Percentiles rank a stretch among this genome's conserved stretches.
Conservation (phyloP, 768 basidiomycete genomes). For the Tricholoma matsutake region DNA sequence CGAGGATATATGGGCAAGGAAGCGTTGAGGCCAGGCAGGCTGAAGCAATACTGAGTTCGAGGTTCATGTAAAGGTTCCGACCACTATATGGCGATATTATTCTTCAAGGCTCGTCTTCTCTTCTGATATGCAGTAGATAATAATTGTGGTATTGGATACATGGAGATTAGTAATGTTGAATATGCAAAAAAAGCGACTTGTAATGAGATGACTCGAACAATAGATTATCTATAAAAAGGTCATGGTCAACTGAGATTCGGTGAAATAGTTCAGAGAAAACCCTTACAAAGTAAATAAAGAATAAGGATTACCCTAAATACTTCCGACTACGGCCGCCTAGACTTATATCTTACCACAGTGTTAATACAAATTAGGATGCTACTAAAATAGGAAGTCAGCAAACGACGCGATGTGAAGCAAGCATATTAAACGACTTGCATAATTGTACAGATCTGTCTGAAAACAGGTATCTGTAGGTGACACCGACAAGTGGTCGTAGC, state of each 20-base stretch:
- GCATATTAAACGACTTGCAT: conserved; percentile 24
- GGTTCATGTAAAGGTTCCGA: conserved; percentile 36
- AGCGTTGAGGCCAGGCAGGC: conserved; percentile 48
- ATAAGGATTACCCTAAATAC: neutral
- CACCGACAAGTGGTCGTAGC: conserved; percentile 9
- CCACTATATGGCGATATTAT: neutral
- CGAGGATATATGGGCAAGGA: conserved; percentile 44
- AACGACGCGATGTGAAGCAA: neutral
- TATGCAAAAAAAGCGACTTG: neutral
- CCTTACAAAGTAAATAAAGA: conserved; percentile 15
- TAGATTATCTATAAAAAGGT: conserved; percentile 20
- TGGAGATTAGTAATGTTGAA: neutral
- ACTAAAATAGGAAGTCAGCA: neutral
- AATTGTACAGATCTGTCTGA: conserved; percentile 29
- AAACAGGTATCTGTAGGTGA: conserved; percentile 27
- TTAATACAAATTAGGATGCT: conserved; percentile 4
- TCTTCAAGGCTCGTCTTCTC: neutral
- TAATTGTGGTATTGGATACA: neutral
- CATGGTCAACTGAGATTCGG: conserved; percentile 8
- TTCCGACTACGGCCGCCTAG: neutral
- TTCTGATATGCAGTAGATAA: neutral
- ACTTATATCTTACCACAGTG: no score
- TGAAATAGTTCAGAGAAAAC: conserved; percentile 3
- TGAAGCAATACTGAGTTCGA: conserved; percentile 53
- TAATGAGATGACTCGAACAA: conserved; percentile 1